These are phyloP conservation scores for Lachnellula arida DNA, from an alignment of 2,329 filamentous ascomycete genomes.

Conservation along the genomic window DNA sequence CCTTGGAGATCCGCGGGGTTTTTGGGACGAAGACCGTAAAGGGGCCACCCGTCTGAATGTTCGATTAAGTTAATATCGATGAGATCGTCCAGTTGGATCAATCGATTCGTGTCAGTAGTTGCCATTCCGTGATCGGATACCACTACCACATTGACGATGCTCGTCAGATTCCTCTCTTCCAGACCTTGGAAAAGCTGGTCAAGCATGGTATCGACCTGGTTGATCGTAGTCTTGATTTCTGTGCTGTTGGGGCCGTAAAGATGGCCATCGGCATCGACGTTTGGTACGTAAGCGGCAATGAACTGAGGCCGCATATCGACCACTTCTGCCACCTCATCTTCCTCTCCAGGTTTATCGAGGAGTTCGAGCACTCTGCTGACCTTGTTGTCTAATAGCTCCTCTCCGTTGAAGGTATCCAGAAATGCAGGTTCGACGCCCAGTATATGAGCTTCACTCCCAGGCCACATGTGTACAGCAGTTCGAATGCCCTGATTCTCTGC, in stretches of 20 bases:
- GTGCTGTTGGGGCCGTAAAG: slow-evolving; percentile 91
- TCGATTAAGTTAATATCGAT: slow-evolving; percentile 73
- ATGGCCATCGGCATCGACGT: slow-evolving; percentile 86
- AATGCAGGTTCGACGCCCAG: slow-evolving; percentile 69
- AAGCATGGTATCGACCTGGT: slow-evolving; percentile 77
- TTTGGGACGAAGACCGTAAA: slow-evolving; percentile 83
- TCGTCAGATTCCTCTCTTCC: slow-evolving; percentile 74
- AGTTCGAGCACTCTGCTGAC: slow-evolving; percentile 75
- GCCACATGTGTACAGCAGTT: slow-evolving; percentile 96
- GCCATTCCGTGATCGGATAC: slow-evolving; percentile 99
- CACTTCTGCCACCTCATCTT: slow-evolving; percentile 47
- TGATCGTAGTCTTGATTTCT: slow-evolving; percentile 75
- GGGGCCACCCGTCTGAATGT: slow-evolving; percentile 89
- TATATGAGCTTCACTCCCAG: slow-evolving; percentile 86
- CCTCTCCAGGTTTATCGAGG: slow-evolving; percentile 73
- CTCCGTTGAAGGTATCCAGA: slow-evolving; percentile 78
- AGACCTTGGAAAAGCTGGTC: slow-evolving; percentile 71
- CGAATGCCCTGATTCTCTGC: slow-evolving; percentile 77
- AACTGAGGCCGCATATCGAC: slow-evolving; percentile 71
- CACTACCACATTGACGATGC: slow-evolving; percentile 90
- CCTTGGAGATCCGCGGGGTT: slow-evolving; percentile 58
- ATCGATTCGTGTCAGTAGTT: slow-evolving; percentile 72
- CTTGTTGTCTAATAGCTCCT: slow-evolving; percentile 70
- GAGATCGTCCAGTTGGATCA: slow-evolving; percentile 87
- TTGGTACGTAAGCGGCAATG: slow-evolving; percentile 90